Evolutionary conservation across 495 filamentous ascomycete species (phyloP), one percentile per base, ranked within the genome.

Genomic region (Darksidea phi): DNA sequence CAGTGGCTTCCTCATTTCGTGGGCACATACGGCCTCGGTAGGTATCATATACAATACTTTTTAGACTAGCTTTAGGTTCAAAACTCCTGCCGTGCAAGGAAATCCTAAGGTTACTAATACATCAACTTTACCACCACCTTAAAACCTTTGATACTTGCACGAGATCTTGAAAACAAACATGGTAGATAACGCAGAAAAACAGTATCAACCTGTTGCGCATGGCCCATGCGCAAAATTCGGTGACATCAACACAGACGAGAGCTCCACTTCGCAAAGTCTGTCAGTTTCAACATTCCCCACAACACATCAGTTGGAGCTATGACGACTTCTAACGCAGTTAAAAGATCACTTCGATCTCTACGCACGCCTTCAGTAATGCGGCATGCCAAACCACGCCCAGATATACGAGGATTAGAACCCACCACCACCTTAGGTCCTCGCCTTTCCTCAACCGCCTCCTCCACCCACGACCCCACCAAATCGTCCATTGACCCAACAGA

Each of bases 401-500:
- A 3, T 10, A 32, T 32, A 32, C 26, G 32, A 28, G 43, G 20
- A 32, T 43, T 26, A n/a, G 25, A 48, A 32, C 45, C 38, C 55
- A 0, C 45, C 46, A 11, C 42, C 57, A 15, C 32, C 57, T 23
- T 34, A 10, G 10, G 32, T 21, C n/a, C 51, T 13, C 36, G n/a
- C 15, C 23, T 21, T 7, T 25, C 7, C 24, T 25, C 17, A n/a
- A 61, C 36, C 36, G 15, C 58, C 38, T n/a, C 57, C 2, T 25
- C 13, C 4, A 1, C 15, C 6, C 55, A 45, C 41, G 10, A 36
- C 3, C 49, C 50, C 21, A 12, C 53, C 52, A 54, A 57, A 34
- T 68, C 68, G 41, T 64, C 68, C 37, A 59, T 97, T 74, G 91
- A 91, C 71, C 82, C 86, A 51, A 79, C 84, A 69, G 94, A 98